Conservation (phyloP, 2,329 filamentous ascomycete species). For the Neopestalotiopsis sp. region DNA sequence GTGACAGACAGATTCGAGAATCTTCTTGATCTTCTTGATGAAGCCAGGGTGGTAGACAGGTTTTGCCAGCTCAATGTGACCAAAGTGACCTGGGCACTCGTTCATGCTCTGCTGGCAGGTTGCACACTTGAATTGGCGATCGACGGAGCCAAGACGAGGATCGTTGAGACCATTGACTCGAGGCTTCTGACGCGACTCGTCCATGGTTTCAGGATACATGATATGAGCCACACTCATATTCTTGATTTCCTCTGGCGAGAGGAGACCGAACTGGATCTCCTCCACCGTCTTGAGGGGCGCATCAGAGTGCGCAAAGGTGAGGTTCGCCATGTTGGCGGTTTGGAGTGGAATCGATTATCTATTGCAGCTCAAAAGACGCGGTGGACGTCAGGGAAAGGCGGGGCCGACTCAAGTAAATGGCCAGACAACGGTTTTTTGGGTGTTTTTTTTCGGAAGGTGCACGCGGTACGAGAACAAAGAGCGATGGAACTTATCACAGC, state of each 20-base stretch:
- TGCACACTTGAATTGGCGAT: conserved; percentile 92
- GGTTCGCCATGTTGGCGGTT: conserved; percentile 79
- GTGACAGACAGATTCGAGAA: conserved; percentile 98
- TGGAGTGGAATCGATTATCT: conserved; percentile 15
- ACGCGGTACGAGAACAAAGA: neutral
- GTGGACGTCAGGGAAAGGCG: neutral
- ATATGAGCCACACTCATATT: conserved; percentile 97
- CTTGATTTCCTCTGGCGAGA: conserved; percentile 99
- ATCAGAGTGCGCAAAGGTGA: conserved; percentile 88
- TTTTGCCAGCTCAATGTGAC: conserved; percentile 96
- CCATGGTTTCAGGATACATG: conserved; percentile 99
- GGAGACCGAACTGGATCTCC: conserved; percentile 98
- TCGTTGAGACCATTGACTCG: conserved; percentile 94
- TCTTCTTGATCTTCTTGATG: conserved; percentile 98
- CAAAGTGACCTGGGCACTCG: conserved; percentile 97
- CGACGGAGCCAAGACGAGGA: conserved; percentile 93
- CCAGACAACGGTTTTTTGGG: neutral
- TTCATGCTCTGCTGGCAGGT: conserved; percentile 96
- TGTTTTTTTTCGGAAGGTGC: neutral
- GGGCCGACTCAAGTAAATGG: conserved; percentile 7
- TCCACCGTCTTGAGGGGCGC: conserved; percentile 96
- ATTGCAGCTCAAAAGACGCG: conserved; percentile 18
- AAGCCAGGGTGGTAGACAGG: conserved; percentile 96
- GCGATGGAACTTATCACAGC: neutral
- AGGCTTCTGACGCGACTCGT: conserved; percentile 89